Evolutionary conservation across 495 filamentous ascomycete species (phyloP).

Genomic region (Xylaria intraflava): DNA sequence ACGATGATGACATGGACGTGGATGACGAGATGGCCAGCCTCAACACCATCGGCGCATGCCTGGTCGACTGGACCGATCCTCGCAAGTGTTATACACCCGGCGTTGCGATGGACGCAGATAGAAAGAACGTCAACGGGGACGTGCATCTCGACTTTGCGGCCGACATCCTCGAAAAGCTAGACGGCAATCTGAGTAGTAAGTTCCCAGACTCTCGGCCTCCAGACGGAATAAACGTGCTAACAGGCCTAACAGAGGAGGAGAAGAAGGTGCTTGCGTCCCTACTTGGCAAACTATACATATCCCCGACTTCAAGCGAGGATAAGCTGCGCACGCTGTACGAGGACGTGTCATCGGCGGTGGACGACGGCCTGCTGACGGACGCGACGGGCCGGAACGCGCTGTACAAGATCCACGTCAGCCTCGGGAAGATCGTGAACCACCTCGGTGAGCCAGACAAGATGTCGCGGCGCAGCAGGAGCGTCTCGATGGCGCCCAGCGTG

Average conservation of each 20-base stretch:
- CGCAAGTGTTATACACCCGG: conserved; percentile 72
- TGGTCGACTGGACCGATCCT: conserved; percentile 95
- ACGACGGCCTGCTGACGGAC: conserved; percentile 60
- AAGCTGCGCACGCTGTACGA: conserved; percentile 46
- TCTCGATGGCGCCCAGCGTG: conserved; percentile 17
- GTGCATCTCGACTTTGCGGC: conserved; percentile 62
- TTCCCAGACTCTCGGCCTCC: conserved; percentile 20
- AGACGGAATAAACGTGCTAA: conserved; percentile 31
- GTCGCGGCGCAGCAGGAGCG: conserved; percentile 31
- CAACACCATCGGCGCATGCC: conserved; percentile 63
- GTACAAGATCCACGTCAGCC: conserved; percentile 66
- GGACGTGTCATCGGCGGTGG: conserved; percentile 59
- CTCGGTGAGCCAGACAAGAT: conserved; percentile 35
- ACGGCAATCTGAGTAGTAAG: conserved; percentile 54
- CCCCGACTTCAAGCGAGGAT: conserved; percentile 47
- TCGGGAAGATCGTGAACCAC: conserved; percentile 56
- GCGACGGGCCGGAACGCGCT: conserved; percentile 68
- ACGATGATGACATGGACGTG: conserved; percentile 72
- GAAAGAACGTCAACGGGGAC: conserved; percentile 55
- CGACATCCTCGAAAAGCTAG: conserved; percentile 53
- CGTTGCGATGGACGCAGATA: conserved; percentile 51
- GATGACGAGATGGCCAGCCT: conserved; percentile 76
- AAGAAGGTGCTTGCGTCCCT: conserved; percentile 72
- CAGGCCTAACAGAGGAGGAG: conserved; percentile 60
- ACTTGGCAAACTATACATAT: conserved; percentile 76